Evolutionary conservation across 2,329 filamentous ascomycete species (phyloP), one percentile per base, ranked within the genome.

Genomic region (Botryosphaeria dothidea): DNA sequence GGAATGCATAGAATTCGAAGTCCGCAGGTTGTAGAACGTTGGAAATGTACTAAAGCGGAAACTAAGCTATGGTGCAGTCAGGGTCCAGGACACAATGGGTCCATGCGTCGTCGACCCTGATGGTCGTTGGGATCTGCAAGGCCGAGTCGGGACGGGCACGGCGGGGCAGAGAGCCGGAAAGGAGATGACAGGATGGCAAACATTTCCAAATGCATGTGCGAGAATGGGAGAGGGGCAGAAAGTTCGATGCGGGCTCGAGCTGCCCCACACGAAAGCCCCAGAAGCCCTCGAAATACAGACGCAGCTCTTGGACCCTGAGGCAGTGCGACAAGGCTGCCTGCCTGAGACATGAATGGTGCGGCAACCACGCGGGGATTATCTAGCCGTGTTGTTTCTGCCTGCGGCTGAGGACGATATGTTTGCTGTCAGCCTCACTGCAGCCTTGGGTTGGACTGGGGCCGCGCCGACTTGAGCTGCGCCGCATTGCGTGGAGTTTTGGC

Each of bases 361-460:
- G 56, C 41, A 60, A 60, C 23, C 27, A 46, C 56, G 9, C n/a
- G 6, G 8, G 4, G n/a, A 17, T 4, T 15, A 17, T 27, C 19
- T n/a, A 41, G 38, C 38, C 38, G 17, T n/a, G 4, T 7, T 4
- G n/a, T 60, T 25, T 48, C 41, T 34, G 38, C 41, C 56, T 48
- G 19, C 41, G 17, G 38, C 38, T 43, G 31, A 15, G 21, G 21
- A 43, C 3, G 13, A 15, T 21, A n/a, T 19, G 2, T 41, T 7
- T 41, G 38, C n/a, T 29, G 27, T 21, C n/a, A 46, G 56, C 56
- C 56, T 46, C 56, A 4, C 38, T 46, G 41, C 56, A 60, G 56
- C 56, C 56, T 60, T 45, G 56, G n/a, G 41, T 19, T 21, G 11
- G 21, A 1, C 36, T 46, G 25, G 19, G 43, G n/a, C 41, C 27